These are phyloP conservation scores for Staphylotrichum longicolle DNA, from an alignment of 495 filamentous ascomycete species.

Conservation along the genomic window DNA sequence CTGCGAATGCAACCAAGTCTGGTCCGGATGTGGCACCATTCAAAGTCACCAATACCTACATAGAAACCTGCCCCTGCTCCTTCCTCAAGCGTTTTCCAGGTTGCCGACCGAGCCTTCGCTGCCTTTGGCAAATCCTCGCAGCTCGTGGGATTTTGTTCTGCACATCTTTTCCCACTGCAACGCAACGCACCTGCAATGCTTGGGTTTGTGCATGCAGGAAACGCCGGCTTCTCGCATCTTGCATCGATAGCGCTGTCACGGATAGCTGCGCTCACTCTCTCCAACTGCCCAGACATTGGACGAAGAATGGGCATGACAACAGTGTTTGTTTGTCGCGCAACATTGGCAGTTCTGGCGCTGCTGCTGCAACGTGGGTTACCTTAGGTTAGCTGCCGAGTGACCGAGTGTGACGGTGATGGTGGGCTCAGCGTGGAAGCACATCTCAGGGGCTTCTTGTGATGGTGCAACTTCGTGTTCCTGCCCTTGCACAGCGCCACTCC, in stretches of 20 bases:
- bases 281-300: too few relatives aligned
- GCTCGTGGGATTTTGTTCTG: background rate
- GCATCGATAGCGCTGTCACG: background rate
- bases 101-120: too few relatives aligned
- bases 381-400: too few relatives aligned
- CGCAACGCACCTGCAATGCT: background rate
- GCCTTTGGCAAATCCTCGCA: background rate
- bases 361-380: too few relatives aligned
- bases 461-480: background rate
- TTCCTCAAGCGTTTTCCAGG: too few relatives aligned
- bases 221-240: background rate
- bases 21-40: background rate
- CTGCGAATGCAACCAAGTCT: background rate
- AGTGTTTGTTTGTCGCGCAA: too few relatives aligned
- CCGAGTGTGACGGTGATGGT: background rate
- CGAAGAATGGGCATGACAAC: too few relatives aligned
- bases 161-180: background rate
- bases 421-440: background rate
- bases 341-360: too few relatives aligned
- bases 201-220: background rate
- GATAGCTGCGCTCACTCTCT: background rate
- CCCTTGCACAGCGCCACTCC: constrained; percentile 8
- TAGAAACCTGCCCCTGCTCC: too few relatives aligned
- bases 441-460: background rate
- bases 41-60: too few relatives aligned